Evolutionary conservation across 495 filamentous ascomycete genomes (phyloP).

Genomic region (Zalerion maritima): DNA sequence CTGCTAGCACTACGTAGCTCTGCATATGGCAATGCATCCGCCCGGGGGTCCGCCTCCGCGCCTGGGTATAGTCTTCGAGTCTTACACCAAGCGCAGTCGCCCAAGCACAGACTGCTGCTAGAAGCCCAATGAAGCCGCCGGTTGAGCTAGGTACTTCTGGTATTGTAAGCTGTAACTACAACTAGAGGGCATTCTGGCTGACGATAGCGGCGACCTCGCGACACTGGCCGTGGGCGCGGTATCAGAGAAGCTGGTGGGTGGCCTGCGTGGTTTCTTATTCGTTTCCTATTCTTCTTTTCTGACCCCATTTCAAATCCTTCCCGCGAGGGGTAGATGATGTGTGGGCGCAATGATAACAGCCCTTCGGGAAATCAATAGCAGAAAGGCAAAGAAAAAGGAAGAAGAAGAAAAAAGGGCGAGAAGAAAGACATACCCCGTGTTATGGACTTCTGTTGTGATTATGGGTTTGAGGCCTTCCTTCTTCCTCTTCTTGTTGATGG

Average conservation of each 20-base stretch:
- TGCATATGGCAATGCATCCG: too few species aligned
- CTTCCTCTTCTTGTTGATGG: constrained; percentile 66
- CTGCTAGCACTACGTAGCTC: too few species aligned
- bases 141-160: too few species aligned
- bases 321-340: constrained; percentile 27
- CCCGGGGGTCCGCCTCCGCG: too few species aligned
- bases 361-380: constrained; percentile 13
- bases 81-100: too few species aligned
- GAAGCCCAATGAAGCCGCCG: too few species aligned
- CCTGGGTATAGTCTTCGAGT: too few species aligned
- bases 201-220: constrained; percentile 3
- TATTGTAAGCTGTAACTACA: too few species aligned
- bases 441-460: constrained; percentile 60
- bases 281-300: constrained; percentile 7
- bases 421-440: constrained; percentile 20
- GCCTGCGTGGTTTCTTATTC: constrained; percentile 5
- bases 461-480: constrained; percentile 83
- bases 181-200: too few species aligned
- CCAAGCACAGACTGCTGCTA: too few species aligned
- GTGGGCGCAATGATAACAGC: constrained; percentile 23
- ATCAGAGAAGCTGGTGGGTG: background rate
- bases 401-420: constrained; percentile 1
- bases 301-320: constrained; percentile 7
- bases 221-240: constrained; percentile 2
- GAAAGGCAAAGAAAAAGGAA: constrained; percentile 14